Evolutionary conservation across 768 basidiomycete species (phyloP).

Genomic region (Mycena polygramma): DNA sequence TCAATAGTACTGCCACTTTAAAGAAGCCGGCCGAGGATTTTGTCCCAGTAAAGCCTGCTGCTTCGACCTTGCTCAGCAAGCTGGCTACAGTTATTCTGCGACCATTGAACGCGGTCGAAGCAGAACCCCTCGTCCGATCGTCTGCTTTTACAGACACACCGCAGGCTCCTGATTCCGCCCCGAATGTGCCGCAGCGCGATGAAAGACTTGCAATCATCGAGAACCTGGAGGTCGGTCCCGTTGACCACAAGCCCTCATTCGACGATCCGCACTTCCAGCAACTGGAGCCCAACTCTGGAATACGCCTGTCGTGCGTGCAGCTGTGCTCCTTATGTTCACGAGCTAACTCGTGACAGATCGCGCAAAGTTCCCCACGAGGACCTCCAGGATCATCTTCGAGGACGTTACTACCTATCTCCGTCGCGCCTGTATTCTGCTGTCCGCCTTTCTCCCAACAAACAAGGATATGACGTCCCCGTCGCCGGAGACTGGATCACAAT

Average conservation of each 20-base stretch:
- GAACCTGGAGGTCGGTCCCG: conserved; percentile 82
- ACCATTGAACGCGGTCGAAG: conserved; percentile 19
- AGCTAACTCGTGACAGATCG: conserved; percentile 60
- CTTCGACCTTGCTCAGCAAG: conserved; percentile 51
- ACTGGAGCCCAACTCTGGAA: conserved; percentile 93
- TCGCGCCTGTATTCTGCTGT: conserved; percentile 91
- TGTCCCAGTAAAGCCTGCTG: conserved; percentile 50
- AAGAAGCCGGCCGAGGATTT: conserved; percentile 14
- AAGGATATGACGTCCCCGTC: conserved; percentile 92
- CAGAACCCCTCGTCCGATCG: conserved; percentile 41
- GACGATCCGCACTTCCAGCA: conserved; percentile 84
- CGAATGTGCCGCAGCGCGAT: conserved; percentile 57
- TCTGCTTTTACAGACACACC: conserved; percentile 54
- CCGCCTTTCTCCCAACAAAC: conserved; percentile 80
- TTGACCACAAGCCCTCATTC: conserved; percentile 74
- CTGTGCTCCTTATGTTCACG: conserved; percentile 10
- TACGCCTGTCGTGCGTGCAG: conserved; percentile 79
- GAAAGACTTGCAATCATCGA: conserved; percentile 81
- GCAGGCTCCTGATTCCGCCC: conserved; percentile 32
- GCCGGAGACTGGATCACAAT: conserved; percentile 96
- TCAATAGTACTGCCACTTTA: conserved; percentile 17
- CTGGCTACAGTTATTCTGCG: conserved; percentile 31
- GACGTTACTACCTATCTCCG: conserved; percentile 90
- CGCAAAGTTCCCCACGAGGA: conserved; percentile 81
- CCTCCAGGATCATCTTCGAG: conserved; percentile 83